Conservation (phyloP, 164 flowering plant species). For the Sedum album region DNA sequence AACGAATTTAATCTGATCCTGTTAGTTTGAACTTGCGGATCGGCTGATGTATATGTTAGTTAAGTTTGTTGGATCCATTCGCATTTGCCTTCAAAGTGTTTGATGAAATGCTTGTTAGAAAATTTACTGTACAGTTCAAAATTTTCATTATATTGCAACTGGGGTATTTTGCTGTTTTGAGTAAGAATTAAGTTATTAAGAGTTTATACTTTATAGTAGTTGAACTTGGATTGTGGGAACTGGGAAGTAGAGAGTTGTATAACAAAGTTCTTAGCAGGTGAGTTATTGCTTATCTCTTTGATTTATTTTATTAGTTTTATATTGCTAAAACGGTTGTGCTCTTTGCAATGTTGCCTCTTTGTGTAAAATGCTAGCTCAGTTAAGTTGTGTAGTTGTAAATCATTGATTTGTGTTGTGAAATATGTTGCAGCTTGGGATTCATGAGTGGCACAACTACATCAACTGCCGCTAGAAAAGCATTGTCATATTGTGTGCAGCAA, state of each 20-base stretch:
- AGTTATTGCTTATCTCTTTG: background rate
- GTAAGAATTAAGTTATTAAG: background rate
- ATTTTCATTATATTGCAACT: background rate
- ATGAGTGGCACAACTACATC: slow-evolving; percentile 58
- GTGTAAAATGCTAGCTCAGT: background rate
- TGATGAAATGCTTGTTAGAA: background rate
- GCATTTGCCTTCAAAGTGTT: background rate
- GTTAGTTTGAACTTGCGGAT: background rate
- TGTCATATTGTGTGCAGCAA: slow-evolving; percentile 92
- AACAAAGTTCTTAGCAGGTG: background rate
- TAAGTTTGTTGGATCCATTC: background rate
- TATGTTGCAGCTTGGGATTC: slow-evolving; percentile 10
- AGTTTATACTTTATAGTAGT: no score
- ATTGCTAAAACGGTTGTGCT: background rate
- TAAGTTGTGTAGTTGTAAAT: background rate
- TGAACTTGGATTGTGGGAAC: background rate
- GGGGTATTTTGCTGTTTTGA: background rate
- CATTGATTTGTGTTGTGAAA: background rate
- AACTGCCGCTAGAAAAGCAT: slow-evolving; percentile 31
- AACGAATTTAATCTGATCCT: background rate
- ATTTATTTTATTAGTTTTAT: background rate
- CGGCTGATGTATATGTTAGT: background rate
- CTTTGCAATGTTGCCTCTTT: background rate
- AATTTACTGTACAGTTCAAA: background rate
- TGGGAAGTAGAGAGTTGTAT: background rate